Base-by-base conservation (phyloP, 441 rosid genomes). In the Jatropha multifida region DNA sequence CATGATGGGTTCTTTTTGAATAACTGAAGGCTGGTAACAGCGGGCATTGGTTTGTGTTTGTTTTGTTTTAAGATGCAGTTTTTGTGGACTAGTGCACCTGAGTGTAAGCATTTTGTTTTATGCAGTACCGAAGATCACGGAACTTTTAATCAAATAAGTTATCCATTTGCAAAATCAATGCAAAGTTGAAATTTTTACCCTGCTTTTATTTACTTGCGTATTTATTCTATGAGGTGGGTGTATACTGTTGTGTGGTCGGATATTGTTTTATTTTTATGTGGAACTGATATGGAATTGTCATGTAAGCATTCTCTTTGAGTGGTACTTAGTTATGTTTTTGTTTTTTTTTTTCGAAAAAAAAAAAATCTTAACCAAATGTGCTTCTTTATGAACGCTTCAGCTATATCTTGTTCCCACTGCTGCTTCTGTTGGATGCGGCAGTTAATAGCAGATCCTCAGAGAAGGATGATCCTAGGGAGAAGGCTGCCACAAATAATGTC, bases 351-450 rank as follows among this genome's bases (percentile, higher is more conserved):
- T 52, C 41, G 63, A 11, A 13, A 27, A 70, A 7, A 23, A 23
- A 27, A 7, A 3, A 13, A 5, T 61, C 7, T 61, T 48, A 32
- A 40, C 58, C 54, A 41, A 40, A 23, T 71, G 15, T 42, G 38
- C 6, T 42, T 27, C 41, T 62, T 58, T n/a, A 32, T 76, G n/a
- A 44, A 10, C 74, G 78, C 77, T 86, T 79, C 89, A 94, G 99
- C 90, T 96, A 90, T 80, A 78, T 87, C 5, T 76, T 92, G 86
- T 90, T 90, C 74, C 98, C 99, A 0, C 79, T 93, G 90, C 89
- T 92, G 82, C 96, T 92, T 79, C 86, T 90, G n/a, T 78, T 96
- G 78, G 98, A 92, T 74, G 90, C 90, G 0, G 95, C 97, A 44
- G 88, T 89, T 68, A 86, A 85, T 52, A 86, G 85, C 77, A 80